Conservation (phyloP, 2,329 filamentous ascomycete genomes). For the Neonectria faginata region DNA sequence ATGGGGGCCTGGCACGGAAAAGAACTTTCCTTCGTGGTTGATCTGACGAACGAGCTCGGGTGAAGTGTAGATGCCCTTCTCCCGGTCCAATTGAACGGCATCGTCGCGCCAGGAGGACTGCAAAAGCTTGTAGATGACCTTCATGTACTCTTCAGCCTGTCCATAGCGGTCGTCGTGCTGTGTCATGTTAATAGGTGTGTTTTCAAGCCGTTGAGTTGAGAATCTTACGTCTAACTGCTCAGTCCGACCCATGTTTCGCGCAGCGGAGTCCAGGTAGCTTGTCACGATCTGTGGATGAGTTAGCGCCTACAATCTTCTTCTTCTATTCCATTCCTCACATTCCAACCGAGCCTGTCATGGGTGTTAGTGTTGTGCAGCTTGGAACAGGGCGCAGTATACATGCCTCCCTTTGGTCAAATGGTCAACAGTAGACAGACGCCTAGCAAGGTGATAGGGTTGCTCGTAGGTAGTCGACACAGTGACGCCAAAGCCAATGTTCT, state of each 20-base stretch:
- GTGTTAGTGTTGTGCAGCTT: constrained; percentile 4
- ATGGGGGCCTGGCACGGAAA: constrained; percentile 72
- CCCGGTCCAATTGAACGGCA: constrained; percentile 70
- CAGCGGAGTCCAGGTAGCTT: constrained; percentile 76
- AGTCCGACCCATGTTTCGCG: constrained; percentile 70
- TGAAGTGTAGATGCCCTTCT: constrained; percentile 67
- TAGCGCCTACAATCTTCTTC: constrained; percentile 24
- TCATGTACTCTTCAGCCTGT: constrained; percentile 72
- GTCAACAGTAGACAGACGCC: constrained; percentile 74
- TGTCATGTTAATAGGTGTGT: constrained; percentile 11
- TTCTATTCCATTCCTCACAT: constrained; percentile 51
- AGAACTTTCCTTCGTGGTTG: constrained; percentile 74
- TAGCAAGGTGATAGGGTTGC: constrained; percentile 75
- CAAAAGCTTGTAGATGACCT: constrained; percentile 74
- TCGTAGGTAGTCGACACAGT: constrained; percentile 79
- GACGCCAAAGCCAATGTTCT: constrained; percentile 76
- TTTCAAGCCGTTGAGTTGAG: not conserved
- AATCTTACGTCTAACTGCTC: constrained; percentile 58
- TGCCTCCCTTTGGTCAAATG: constrained; percentile 73
- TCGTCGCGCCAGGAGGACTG: constrained; percentile 76
- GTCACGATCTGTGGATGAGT: constrained; percentile 68
- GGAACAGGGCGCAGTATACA: not conserved
- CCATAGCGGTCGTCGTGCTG: constrained; percentile 74
- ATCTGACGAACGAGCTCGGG: constrained; percentile 70
- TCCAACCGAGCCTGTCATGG: constrained; percentile 63